phyloP scores from a whole-genome alignment of 345 rosid genomes.

The Eucalyptus cloeziana region DNA sequence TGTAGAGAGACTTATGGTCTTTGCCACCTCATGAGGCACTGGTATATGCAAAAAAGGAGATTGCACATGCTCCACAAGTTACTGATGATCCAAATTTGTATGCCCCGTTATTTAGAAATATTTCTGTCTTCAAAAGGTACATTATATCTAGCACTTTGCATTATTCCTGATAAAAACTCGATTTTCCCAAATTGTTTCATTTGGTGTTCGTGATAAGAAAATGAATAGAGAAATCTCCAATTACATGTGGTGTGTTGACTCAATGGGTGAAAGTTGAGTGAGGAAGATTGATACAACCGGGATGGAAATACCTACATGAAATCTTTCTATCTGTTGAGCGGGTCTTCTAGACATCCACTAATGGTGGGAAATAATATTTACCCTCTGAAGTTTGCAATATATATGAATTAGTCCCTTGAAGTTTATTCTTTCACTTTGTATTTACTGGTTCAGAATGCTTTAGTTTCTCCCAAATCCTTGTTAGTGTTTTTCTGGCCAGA shows the following conservation, averaged over 20 bases:
- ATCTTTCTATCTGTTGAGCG: neutral
- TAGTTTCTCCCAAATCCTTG: neutral
- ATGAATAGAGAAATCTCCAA: neutral
- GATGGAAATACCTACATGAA: neutral
- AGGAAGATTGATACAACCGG: neutral
- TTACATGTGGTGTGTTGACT: neutral
- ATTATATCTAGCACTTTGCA: neutral
- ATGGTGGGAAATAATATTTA: neutral
- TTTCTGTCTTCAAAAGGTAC: conserved; percentile 71
- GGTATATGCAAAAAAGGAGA: conserved; percentile 54
- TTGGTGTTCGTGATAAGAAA: neutral
- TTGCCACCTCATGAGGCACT: conserved; percentile 55
- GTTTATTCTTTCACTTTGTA: neutral
- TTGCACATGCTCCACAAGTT: conserved; percentile 29
- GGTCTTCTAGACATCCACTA: neutral
- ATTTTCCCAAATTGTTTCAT: neutral
- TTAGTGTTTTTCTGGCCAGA: neutral
- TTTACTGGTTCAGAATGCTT: neutral
- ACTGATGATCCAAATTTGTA: conserved; percentile 36
- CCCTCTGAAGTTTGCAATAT: neutral
- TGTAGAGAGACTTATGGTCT: conserved; percentile 42
- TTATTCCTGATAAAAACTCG: neutral
- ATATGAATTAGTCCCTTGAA: neutral
- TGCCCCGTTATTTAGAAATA: conserved; percentile 47
- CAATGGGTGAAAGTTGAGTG: neutral